Conservation (phyloP, 805 yeast genomes). For the Wickerhamiella domercqiae region DNA sequence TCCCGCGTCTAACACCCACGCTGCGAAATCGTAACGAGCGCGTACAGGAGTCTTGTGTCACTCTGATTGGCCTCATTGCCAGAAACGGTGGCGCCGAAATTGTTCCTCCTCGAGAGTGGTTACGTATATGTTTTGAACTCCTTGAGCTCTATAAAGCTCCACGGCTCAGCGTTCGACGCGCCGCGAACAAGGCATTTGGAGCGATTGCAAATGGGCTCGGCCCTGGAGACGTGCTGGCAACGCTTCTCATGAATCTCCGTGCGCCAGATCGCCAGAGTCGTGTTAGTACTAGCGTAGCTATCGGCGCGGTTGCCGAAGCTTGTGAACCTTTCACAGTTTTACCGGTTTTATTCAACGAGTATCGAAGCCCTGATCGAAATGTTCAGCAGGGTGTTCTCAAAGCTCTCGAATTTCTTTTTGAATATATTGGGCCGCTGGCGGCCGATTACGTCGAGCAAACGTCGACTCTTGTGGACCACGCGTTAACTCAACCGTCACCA, state of each 20-base stretch:
- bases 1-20: constrained; percentile 85
- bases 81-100: constrained; percentile 54
- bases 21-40: constrained; percentile 76
- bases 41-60: constrained; percentile 73
- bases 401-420: constrained; percentile 80
- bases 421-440: constrained; percentile 70
- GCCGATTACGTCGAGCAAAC: constrained; percentile 70
- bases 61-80: constrained; percentile 54
- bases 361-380: constrained; percentile 76
- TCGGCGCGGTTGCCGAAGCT: constrained; percentile 87
- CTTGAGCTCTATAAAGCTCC: constrained; percentile 77
- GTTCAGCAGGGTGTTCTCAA: constrained; percentile 93
- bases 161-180: constrained; percentile 56
- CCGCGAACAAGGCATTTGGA: constrained; percentile 87
- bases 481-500: constrained; percentile 74
- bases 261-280: constrained; percentile 94
- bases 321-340: constrained; percentile 87
- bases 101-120: constrained; percentile 90
- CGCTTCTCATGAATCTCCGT: constrained; percentile 65
- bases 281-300: constrained; percentile 95
- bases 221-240: constrained; percentile 83
- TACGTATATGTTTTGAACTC: constrained; percentile 84
- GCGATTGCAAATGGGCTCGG: constrained; percentile 84
- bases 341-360: constrained; percentile 93
- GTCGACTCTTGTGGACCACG: constrained; percentile 71